Conservation (phyloP, 148 eudicot species). For the Bassia scoparia region DNA sequence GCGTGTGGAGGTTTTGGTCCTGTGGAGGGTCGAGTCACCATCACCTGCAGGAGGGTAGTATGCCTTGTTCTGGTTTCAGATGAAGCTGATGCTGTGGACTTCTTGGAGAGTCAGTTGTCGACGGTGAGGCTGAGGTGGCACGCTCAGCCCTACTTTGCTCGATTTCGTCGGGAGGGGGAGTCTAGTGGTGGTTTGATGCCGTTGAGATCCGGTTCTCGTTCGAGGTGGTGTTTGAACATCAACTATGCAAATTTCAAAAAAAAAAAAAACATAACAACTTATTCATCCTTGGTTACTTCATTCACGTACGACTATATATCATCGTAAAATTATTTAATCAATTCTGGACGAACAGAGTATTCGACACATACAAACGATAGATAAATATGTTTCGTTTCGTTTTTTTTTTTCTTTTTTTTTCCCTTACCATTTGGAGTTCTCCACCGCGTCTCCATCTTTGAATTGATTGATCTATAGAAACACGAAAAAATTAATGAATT, state of each 20-base stretch:
- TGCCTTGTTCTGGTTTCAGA: conserved; percentile 4
- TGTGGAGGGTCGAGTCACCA: conserved; percentile 4
- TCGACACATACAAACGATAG: background rate
- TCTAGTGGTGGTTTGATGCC: conserved; percentile 19
- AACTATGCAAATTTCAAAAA: background rate
- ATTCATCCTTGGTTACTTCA: too few relatives aligned
- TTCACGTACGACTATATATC: background rate
- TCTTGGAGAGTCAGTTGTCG: conserved; percentile 23
- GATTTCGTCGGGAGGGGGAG: conserved; percentile 33
- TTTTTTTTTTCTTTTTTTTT: too few relatives aligned
- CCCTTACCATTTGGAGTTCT: conserved; percentile 19
- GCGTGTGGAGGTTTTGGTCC: conserved; percentile 24
- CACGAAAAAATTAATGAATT: background rate
- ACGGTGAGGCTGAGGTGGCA: conserved; percentile 26
- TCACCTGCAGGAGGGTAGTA: background rate
- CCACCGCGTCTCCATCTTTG: conserved; percentile 17
- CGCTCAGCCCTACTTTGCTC: conserved; percentile 26
- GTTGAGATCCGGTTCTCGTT: conserved; percentile 24
- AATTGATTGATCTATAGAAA: conserved; percentile 18
- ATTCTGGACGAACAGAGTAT: background rate
- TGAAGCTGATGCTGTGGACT: conserved; percentile 7
- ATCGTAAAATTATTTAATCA: background rate
- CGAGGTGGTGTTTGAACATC: conserved; percentile 17
- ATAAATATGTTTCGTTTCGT: background rate
- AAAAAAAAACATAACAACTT: background rate